These are phyloP conservation scores for Cladosporium sp. DNA, from an alignment of 2,329 filamentous ascomycete species.

Conservation along the genomic window DNA sequence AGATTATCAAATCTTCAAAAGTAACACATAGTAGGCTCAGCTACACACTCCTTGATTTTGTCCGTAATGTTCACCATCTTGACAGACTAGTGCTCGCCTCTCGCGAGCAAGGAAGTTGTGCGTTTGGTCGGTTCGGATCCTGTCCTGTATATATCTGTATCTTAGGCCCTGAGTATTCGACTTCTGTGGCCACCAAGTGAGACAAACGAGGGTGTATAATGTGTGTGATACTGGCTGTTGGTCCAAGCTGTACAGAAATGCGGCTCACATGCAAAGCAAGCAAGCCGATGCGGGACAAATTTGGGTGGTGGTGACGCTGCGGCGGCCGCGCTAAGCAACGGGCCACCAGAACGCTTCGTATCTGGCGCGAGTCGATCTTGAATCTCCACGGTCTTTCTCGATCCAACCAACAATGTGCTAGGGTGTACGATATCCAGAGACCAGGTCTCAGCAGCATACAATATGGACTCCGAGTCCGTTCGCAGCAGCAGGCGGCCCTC, in stretches of 20 bases:
- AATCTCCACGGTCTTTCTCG: neutral
- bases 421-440: neutral
- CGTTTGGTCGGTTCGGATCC: neutral
- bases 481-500: slow-evolving; percentile 6
- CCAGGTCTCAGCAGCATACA: neutral
- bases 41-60: slow-evolving; percentile 93
- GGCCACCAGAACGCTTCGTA: neutral
- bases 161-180: no score
- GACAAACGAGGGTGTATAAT: neutral
- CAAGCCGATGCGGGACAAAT: neutral
- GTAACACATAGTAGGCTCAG: neutral
- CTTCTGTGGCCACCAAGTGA: neutral
- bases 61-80: slow-evolving; percentile 99
- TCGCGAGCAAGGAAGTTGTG: neutral
- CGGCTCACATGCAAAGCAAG: neutral
- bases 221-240: neutral
- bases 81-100: slow-evolving; percentile 20
- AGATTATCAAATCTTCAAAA: neutral
- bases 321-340: neutral
- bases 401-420: neutral
- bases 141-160: no score
- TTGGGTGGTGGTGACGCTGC: neutral
- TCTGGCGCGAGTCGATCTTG: neutral
- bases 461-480: slow-evolving; percentile 5
- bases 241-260: slow-evolving; percentile 1